Evolutionary conservation across 176 grass and related monocot genomes (phyloP).

Genomic region (Lolium rigidum): DNA sequence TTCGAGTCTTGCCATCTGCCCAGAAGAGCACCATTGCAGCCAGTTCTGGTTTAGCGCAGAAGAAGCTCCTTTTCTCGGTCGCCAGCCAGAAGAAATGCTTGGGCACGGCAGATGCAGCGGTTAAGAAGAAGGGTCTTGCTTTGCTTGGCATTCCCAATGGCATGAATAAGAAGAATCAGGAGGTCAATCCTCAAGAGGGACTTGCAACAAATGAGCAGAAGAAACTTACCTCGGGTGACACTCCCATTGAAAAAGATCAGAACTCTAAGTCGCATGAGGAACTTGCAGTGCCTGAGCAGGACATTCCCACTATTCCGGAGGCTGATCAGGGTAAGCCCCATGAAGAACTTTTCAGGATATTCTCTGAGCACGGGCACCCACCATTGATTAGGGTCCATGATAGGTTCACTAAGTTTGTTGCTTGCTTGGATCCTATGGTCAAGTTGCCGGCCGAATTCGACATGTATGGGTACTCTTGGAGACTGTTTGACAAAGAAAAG

Average conservation of each 20-base stretch:
- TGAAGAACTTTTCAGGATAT: constrained; percentile 33
- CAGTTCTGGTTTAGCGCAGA: neutral
- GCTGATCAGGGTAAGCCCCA: neutral
- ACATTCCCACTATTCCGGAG: neutral
- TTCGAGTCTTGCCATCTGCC: neutral
- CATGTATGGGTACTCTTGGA: neutral
- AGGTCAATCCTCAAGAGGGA: constrained; percentile 10
- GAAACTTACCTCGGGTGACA: neutral
- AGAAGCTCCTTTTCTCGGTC: constrained; percentile 38
- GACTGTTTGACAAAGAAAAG: constrained; percentile 42
- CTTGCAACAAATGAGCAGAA: neutral
- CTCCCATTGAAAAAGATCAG: neutral
- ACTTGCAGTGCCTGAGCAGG: neutral
- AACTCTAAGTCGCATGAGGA: neutral
- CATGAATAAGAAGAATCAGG: neutral
- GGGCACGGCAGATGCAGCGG: neutral
- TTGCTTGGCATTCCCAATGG: neutral
- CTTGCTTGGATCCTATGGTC: constrained; percentile 44
- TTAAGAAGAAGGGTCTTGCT: neutral
- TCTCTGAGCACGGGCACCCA: constrained; percentile 30
- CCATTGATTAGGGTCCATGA: constrained; percentile 31
- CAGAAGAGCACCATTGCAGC: neutral
- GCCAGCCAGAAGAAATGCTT: constrained; percentile 20
- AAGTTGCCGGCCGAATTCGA: constrained; percentile 1
- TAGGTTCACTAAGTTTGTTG: constrained; percentile 34